Conservation (phyloP, 768 basidiomycete species). For the Gloeostereum incarnatum region DNA sequence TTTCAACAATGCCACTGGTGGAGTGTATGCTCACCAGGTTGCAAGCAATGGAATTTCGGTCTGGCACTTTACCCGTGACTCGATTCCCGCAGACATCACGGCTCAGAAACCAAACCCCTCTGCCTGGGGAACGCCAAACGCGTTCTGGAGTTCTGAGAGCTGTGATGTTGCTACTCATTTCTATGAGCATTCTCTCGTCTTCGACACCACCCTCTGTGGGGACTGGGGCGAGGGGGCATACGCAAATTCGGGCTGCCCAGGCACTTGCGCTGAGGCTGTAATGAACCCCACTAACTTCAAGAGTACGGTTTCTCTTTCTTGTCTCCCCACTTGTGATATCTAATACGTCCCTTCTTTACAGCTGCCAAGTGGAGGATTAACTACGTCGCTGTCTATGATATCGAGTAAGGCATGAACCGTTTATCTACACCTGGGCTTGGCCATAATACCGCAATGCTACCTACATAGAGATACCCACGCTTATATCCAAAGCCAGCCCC, state of each 20-base stretch:
- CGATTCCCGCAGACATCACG: constrained; percentile 24
- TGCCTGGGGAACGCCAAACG: constrained; percentile 24
- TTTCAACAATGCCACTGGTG: constrained; percentile 20
- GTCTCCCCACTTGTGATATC: constrained; percentile 1
- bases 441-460: too few species aligned
- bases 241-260: constrained; percentile 27
- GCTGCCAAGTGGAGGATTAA: constrained; percentile 36
- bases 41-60: constrained; percentile 19
- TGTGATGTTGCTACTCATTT: constrained; percentile 26
- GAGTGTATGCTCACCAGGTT: constrained; percentile 37
- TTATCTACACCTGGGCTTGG: too few species aligned
- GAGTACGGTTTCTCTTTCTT: constrained; percentile 14
- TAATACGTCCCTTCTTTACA: constrained; percentile 9
- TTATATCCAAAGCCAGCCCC: too few species aligned
- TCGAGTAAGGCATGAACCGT: too few species aligned
- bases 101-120: constrained; percentile 17
- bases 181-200: constrained; percentile 20
- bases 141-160: constrained; percentile 14
- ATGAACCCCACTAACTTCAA: constrained; percentile 47
- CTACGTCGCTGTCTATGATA: constrained; percentile 31
- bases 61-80: constrained; percentile 23
- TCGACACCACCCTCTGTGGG: constrained; percentile 38
- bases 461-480: too few species aligned
- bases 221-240: constrained; percentile 31
- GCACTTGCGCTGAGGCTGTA: constrained; percentile 37